Conservation (phyloP, 2,329 filamentous ascomycete genomes). For the Pseudogymnoascus sp. region DNA sequence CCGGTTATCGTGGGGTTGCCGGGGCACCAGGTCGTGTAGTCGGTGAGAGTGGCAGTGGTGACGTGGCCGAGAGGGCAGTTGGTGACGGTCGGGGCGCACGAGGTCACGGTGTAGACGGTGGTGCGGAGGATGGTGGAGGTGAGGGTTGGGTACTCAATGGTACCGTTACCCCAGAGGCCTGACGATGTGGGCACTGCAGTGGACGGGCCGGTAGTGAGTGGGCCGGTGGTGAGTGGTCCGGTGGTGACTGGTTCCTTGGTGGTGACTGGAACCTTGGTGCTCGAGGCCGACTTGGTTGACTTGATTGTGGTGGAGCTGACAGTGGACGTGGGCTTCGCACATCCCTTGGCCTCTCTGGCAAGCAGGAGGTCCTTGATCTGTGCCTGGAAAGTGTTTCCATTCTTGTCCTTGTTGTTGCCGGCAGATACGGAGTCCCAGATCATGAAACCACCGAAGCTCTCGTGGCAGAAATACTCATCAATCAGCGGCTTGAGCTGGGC, state of each 20-base stretch:
- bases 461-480: conserved; percentile 14
- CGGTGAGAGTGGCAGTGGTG: conserved; percentile 22
- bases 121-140: conserved; percentile 23
- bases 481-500: conserved; percentile 22
- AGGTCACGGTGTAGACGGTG: conserved; percentile 22
- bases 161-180: neutral
- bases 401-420: conserved; percentile 14
- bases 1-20: conserved; percentile 11
- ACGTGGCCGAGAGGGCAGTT: conserved; percentile 23
- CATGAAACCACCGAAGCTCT: conserved; percentile 30
- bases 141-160: neutral
- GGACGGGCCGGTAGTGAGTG: neutral
- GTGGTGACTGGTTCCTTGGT: neutral
- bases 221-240: neutral
- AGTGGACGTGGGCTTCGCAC: neutral
- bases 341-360: neutral
- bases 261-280: neutral
- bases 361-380: conserved; percentile 9
- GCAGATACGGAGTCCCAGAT: conserved; percentile 26
- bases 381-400: neutral
- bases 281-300: neutral
- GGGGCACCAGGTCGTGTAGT: conserved; percentile 24
- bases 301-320: neutral
- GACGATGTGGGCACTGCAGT: neutral
- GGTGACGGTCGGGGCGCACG: conserved; percentile 24